Evolutionary conservation across 345 rosid genomes (phyloP).

Genomic region (Hirschfeldia incana): DNA sequence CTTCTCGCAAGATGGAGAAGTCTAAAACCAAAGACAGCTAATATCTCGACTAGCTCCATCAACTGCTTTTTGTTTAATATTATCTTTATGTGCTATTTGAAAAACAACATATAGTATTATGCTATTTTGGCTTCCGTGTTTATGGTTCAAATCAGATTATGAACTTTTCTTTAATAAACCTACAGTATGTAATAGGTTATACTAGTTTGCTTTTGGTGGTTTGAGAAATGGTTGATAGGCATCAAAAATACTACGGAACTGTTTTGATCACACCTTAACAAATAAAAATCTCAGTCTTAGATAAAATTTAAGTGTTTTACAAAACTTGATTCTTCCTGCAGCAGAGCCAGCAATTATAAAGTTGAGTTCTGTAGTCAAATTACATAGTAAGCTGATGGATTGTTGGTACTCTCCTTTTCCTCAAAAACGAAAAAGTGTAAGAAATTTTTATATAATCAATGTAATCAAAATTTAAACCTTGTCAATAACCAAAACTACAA

Average conservation of each 20-base stretch:
- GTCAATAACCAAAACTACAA: neutral
- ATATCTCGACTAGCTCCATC: neutral
- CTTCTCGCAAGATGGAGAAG: too few relatives aligned
- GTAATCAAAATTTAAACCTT: neutral
- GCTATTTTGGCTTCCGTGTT: too few relatives aligned
- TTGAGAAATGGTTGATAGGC: neutral
- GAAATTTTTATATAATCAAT: neutral
- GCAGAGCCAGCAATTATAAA: neutral
- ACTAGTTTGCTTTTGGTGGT: neutral
- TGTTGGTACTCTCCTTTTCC: neutral
- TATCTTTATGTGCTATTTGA: too few relatives aligned
- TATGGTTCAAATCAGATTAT: too few relatives aligned
- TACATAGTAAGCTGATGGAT: neutral
- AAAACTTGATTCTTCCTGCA: neutral
- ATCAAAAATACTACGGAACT: neutral
- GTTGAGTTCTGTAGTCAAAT: neutral
- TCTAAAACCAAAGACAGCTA: neutral
- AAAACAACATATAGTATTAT: too few relatives aligned
- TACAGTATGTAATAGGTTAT: too few relatives aligned
- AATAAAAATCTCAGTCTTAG: neutral
- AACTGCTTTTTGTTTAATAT: neutral
- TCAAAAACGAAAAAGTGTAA: neutral
- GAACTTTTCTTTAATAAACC: too few relatives aligned
- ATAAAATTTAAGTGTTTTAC: neutral
- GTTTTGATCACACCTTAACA: neutral